Evolutionary conservation across 495 filamentous ascomycete genomes (phyloP), one percentile per base, ranked within the genome.

Genomic region (Corynascus novoguineensis): DNA sequence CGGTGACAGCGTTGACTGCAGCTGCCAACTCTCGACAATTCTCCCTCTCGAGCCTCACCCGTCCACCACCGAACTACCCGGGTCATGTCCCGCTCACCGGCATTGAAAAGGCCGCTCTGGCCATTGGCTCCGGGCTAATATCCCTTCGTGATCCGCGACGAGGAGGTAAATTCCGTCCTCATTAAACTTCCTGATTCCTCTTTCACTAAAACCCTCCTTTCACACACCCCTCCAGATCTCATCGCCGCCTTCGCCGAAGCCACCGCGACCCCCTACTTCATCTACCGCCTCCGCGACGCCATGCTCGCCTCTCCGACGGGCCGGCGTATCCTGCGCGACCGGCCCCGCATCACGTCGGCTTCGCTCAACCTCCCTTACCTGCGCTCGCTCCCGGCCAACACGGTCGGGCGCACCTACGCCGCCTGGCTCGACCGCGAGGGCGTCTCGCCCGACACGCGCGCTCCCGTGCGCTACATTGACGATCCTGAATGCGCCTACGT

Each of bases 401-500:
- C 85, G 4, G 86, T 98, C 27, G 93, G 95, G n/a, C 79, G 81
- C 14, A 84, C 88, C 29, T 97, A 97, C 72, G 85, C 82, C 4
- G 75, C 72, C 19, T 98, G 93, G 93, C 78, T 97, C 15, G 90
- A 97, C 72, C 81, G 86, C 32, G 93, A 98, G 74, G 88, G 88
- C 37, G 92, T 98, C 3, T 86, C 87, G 1, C 92, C 93, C 0
- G 95, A 97, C 71, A 96, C 95, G 25, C 83, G 95, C 10, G 75
- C 83, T 34, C 62, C 67, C 17, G 93, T 98, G 24, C 80, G 86
- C 41, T 97, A 95, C 71, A 90, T 98, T 52, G 92, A 97, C 68
- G 86, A 96, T 67, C 84, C 84, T 51, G 93, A 97, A 68, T 95
- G 89, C 68, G 93, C 93, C 19, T 98, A 97, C 71, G 93, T 97